Evolutionary conservation across 345 rosid species (phyloP).

Genomic region (Laguncularia racemosa): DNA sequence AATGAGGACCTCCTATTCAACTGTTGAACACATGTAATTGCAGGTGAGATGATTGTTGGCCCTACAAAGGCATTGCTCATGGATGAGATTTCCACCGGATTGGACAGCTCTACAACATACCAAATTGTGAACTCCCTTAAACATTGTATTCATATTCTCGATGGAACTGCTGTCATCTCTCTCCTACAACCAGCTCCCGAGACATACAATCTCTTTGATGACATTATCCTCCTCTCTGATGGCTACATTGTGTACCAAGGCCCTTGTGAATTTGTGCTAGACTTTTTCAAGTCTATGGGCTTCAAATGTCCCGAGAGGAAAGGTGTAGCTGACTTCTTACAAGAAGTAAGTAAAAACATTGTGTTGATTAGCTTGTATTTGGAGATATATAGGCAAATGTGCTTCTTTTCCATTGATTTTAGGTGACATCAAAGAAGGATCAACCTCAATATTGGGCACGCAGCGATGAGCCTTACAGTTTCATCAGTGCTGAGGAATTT

Average conservation of each 20-base stretch:
- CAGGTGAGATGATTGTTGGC: conserved; percentile 43
- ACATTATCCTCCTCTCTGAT: conserved; percentile 19
- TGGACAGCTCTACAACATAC: conserved; percentile 38
- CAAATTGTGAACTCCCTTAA: conserved; percentile 31
- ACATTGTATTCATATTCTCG: conserved; percentile 22
- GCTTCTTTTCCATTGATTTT: neutral
- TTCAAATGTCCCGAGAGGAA: conserved; percentile 20
- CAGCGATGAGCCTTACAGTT: conserved; percentile 25
- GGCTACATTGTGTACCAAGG: conserved; percentile 22
- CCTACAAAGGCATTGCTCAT: conserved; percentile 31
- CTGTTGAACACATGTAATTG: too few relatives aligned
- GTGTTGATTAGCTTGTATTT: neutral
- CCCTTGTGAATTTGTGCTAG: conserved; percentile 17
- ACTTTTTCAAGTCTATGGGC: conserved; percentile 18
- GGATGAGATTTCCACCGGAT: conserved; percentile 42
- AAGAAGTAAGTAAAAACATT: conserved; percentile 11
- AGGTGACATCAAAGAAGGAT: conserved; percentile 45
- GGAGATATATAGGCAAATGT: too few relatives aligned
- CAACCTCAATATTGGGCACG: conserved; percentile 30
- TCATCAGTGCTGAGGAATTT: conserved; percentile 26
- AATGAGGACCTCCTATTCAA: too few relatives aligned
- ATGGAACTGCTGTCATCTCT: conserved; percentile 32
- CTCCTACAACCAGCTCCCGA: conserved; percentile 46
- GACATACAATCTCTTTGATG: conserved; percentile 24
- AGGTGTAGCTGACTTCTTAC: conserved; percentile 24